These are phyloP conservation scores for Penicillium sp. DNA, from an alignment of 2,329 filamentous ascomycete species.

Conservation along the genomic window DNA sequence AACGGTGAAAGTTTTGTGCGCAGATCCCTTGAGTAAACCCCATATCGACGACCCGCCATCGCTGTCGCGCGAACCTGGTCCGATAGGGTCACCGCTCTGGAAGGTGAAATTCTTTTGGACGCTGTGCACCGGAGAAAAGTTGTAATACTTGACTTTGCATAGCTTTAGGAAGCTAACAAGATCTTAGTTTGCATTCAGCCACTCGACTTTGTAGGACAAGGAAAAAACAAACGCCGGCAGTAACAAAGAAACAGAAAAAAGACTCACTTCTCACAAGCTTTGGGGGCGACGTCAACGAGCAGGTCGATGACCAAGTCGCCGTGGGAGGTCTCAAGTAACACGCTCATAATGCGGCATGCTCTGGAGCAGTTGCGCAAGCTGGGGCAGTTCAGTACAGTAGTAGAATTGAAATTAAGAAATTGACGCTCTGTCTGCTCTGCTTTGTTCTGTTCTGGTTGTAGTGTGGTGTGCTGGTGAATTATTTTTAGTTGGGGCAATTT, in stretches of 20 bases:
- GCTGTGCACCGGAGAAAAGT: constrained; percentile 87
- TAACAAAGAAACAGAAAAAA: not conserved
- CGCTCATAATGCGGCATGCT: constrained; percentile 63
- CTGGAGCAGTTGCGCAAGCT: constrained; percentile 2
- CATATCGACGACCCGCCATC: constrained; percentile 94
- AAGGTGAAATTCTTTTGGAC: constrained; percentile 95
- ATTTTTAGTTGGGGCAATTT: constrained; percentile 2
- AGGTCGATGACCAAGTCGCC: constrained; percentile 96
- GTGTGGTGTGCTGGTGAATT: not conserved
- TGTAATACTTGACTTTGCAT: constrained; percentile 99
- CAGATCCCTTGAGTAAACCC: constrained; percentile 69
- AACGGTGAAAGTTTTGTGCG: constrained; percentile 75
- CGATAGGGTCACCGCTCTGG: constrained; percentile 91
- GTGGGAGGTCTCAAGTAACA: constrained; percentile 84
- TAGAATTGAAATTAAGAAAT: no score
- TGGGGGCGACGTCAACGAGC: constrained; percentile 81
- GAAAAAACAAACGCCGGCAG: constrained; percentile 4
- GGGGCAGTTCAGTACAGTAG: constrained; percentile 2
- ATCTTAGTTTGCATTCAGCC: constrained; percentile 57
- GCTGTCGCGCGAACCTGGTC: constrained; percentile 75
- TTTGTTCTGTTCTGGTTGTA: not conserved
- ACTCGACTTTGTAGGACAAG: constrained; percentile 29
- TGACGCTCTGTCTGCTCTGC: no score
- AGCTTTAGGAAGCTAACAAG: constrained; percentile 84
- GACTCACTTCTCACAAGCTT: constrained; percentile 84